Conservation (phyloP, 345 rosid genomes). For the Conringia planisiliqua region DNA sequence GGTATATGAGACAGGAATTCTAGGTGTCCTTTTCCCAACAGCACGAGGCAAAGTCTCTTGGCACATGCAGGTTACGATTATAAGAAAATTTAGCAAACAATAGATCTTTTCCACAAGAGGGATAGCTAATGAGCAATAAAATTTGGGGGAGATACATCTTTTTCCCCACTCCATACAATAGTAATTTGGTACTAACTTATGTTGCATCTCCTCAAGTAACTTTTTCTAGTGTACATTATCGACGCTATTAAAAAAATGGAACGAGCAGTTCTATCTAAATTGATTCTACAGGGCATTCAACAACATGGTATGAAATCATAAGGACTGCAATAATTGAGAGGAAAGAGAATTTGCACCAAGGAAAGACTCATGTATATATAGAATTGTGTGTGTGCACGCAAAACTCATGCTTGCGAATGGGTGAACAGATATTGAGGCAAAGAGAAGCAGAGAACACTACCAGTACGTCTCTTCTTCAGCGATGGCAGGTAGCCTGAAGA, state of each 20-base stretch:
- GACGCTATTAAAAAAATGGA: not conserved
- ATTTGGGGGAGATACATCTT: not conserved
- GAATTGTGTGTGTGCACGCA: not conserved
- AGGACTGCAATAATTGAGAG: not conserved
- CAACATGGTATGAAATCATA: not conserved
- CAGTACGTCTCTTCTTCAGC: slow-evolving; percentile 64
- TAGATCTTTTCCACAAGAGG: not conserved
- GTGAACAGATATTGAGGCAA: slow-evolving; percentile 21
- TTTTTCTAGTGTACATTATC: not conserved
- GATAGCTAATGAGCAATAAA: not conserved
- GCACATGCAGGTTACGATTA: slow-evolving; percentile 31
- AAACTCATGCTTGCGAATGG: slow-evolving; percentile 15
- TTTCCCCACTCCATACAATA: not conserved
- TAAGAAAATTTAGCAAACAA: slow-evolving; percentile 25
- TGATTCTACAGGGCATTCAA: slow-evolving; percentile 12
- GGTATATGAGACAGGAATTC: slow-evolving; percentile 63
- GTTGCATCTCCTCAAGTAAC: not conserved
- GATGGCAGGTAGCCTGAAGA: slow-evolving; percentile 59
- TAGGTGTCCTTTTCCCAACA: slow-evolving; percentile 86
- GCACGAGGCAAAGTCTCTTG: slow-evolving; percentile 72
- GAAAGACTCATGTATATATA: slow-evolving; percentile 19
- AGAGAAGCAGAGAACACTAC: slow-evolving; percentile 39
- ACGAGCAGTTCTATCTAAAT: not conserved
- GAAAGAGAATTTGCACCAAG: not conserved
- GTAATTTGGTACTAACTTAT: not conserved